These are phyloP conservation scores for Aspergillus cavernicola DNA, from an alignment of 495 filamentous ascomycete species.

Conservation along the genomic window DNA sequence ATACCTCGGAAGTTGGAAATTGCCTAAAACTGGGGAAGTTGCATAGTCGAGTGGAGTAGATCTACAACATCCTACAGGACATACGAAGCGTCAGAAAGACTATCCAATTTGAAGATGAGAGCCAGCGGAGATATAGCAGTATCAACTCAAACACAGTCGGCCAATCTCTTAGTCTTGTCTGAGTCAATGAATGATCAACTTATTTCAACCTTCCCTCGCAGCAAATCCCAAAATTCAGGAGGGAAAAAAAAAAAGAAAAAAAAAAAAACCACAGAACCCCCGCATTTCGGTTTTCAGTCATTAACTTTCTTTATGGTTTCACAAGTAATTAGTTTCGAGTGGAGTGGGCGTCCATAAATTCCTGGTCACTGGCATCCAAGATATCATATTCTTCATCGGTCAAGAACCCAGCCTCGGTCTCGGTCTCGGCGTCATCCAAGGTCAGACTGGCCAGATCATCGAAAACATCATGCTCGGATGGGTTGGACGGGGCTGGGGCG, in stretches of 20 bases:
- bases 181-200: constrained; percentile 2
- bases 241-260: too few relatives aligned
- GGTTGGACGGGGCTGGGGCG: constrained; percentile 33
- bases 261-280: background rate
- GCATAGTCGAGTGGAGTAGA: too few relatives aligned
- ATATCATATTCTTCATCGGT: constrained; percentile 98
- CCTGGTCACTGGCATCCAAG: constrained; percentile 91
- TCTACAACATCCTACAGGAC: background rate
- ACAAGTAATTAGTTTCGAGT: constrained; percentile 23
- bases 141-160: background rate
- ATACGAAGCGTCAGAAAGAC: too few relatives aligned
- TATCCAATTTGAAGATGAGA: constrained; percentile 10
- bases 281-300: background rate
- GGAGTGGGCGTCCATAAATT: constrained; percentile 54
- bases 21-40: too few relatives aligned
- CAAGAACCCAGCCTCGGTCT: constrained; percentile 65
- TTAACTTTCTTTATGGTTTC: background rate
- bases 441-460: constrained; percentile 69
- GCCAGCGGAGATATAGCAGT: constrained; percentile 6
- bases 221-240: constrained; percentile 7
- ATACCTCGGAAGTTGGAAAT: too few relatives aligned
- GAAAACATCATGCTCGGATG: constrained; percentile 51
- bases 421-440: constrained; percentile 55
- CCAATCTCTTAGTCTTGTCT: background rate
- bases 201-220: constrained; percentile 11